Conservation (phyloP, 2,329 filamentous ascomycete genomes). For the Fusarium avenaceum region DNA sequence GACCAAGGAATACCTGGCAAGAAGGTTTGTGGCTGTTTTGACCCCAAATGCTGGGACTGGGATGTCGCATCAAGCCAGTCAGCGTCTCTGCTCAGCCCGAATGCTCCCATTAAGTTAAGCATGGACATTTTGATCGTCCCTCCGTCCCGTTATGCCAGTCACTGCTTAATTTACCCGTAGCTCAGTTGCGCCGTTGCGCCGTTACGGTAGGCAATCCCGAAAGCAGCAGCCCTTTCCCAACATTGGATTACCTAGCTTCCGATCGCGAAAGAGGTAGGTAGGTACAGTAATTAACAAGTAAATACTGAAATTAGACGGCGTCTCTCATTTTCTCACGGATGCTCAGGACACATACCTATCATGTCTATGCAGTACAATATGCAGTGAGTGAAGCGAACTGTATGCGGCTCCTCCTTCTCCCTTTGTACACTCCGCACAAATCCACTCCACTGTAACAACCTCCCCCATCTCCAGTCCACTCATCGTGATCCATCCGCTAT, state of each 20-base stretch:
- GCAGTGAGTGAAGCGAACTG: constrained; percentile 9
- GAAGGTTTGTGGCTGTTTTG: constrained; percentile 37
- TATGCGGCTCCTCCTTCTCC: constrained; percentile 40
- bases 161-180: constrained; percentile 36
- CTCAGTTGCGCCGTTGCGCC: constrained; percentile 2
- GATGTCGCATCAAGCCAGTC: constrained; percentile 38
- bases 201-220: constrained; percentile 37
- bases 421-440: constrained; percentile 32
- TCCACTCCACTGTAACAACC: constrained; percentile 39
- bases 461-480: constrained; percentile 23
- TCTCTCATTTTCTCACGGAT: not conserved
- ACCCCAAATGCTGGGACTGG: constrained; percentile 22
- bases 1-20: constrained; percentile 13
- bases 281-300: not conserved
- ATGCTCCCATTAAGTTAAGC: constrained; percentile 43
- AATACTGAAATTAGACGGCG: too few species aligned
- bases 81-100: constrained; percentile 37
- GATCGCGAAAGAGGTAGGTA: constrained; percentile 18
- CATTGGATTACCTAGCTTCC: constrained; percentile 7
- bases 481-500: constrained; percentile 44
- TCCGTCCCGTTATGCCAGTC: constrained; percentile 40
- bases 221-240: constrained; percentile 22
- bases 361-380: not conserved
- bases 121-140: constrained; percentile 43
- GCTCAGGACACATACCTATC: not conserved